Percentiles rank a stretch among this genome's conserved stretches.
These are phyloP conservation scores for Fraxinus anomala DNA, from an alignment of 257 asterid genomes.

Conservation along the genomic window DNA sequence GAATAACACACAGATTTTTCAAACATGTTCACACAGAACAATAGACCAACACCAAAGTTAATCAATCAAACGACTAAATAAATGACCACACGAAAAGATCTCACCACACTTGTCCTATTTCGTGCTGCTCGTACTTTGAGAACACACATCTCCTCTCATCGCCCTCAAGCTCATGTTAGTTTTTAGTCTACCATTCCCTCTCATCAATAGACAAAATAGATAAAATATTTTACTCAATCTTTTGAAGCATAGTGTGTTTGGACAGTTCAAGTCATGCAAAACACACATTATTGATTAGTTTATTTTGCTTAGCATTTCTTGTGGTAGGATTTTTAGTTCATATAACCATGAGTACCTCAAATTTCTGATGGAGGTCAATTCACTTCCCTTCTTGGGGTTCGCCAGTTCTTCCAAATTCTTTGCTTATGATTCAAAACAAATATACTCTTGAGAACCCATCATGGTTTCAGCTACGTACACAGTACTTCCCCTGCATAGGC, in stretches of 20 bases:
- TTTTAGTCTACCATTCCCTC: no score
- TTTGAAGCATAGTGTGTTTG: background rate
- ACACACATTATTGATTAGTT: background rate
- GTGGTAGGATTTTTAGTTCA: background rate
- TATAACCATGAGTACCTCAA: background rate
- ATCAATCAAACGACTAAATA: no score
- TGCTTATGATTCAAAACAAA: background rate
- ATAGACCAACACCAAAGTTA: no score
- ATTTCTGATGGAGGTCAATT: background rate
- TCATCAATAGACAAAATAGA: no score
- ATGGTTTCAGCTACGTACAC: background rate
- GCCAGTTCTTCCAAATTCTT: background rate
- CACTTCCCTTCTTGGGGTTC: background rate
- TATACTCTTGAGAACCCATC: background rate
- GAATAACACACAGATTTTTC: no score
- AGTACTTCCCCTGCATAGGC: background rate
- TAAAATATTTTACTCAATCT: background rate
- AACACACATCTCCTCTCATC: no score
- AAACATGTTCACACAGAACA: no score
- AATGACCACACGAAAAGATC: no score
- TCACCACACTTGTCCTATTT: no score
- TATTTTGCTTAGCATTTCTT: background rate
- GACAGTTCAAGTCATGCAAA: background rate
- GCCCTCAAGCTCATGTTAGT: no score
- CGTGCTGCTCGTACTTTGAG: no score